These are phyloP conservation scores for Ceratobasidium sp. DNA, from an alignment of 1,284 basidiomycete genomes.

Conservation along the genomic window DNA sequence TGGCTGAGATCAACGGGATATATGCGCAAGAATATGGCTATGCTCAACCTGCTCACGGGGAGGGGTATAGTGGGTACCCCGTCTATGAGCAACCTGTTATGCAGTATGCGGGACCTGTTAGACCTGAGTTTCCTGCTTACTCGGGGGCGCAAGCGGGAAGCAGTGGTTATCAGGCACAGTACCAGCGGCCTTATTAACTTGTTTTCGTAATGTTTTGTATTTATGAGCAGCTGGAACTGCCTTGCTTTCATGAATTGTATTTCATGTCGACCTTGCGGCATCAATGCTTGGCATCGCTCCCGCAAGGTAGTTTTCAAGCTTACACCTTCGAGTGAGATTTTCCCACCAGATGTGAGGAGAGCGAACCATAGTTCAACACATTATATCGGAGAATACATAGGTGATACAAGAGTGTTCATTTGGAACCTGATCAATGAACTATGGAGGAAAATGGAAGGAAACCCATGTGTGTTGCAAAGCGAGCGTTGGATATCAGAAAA, in stretches of 20 bases:
- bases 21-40: neutral
- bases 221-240: no score
- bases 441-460: neutral
- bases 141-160: neutral
- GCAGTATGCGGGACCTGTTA: neutral
- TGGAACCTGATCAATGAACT: neutral
- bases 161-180: neutral
- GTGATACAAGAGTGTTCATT: conserved; percentile 19
- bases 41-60: no score
- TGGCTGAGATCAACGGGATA: neutral
- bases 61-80: no score
- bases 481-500: neutral
- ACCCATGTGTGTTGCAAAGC: conserved; percentile 3
- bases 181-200: no score
- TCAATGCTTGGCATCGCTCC: no score
- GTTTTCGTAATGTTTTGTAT: no score
- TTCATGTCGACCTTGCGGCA: no score
- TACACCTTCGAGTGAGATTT: no score
- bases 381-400: conserved; percentile 38
- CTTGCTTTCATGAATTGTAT: no score
- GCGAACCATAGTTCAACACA: neutral
- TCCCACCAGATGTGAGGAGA: no score
- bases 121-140: conserved; percentile 5
- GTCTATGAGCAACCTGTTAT: no score
- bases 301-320: no score